Evolutionary conservation across 768 basidiomycete genomes (phyloP).

Genomic region (Kwoniella botswanensis): DNA sequence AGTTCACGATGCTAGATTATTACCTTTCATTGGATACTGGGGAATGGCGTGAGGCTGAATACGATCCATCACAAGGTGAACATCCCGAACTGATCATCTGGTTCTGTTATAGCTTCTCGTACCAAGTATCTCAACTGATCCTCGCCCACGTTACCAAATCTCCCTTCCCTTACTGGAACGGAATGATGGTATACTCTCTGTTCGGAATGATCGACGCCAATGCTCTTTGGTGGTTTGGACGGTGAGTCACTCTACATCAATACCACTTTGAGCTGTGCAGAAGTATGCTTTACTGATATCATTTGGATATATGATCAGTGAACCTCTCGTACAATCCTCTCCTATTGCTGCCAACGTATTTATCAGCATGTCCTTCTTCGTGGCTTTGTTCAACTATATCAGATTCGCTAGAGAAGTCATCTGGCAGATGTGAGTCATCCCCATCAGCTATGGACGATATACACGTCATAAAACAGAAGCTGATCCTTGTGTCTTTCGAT

Average conservation of each 20-base stretch:
- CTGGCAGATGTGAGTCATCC: conserved; percentile 58
- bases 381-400: conserved; percentile 73
- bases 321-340: conserved; percentile 76
- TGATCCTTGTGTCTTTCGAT: too few relatives aligned
- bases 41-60: conserved; percentile 61
- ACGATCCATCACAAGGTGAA: neutral
- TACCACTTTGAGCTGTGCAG: neutral
- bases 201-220: conserved; percentile 84
- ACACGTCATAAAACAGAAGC: too few relatives aligned
- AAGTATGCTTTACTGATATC: conserved; percentile 4
- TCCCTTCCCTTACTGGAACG: conserved; percentile 84
- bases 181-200: conserved; percentile 80
- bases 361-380: conserved; percentile 70
- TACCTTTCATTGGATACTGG: conserved; percentile 91
- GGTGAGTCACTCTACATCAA: conserved; percentile 62
- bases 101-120: conserved; percentile 57
- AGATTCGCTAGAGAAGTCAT: conserved; percentile 84
- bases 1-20: conserved; percentile 74
- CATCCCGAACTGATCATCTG: neutral
- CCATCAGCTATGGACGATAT: neutral
- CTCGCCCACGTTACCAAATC: conserved; percentile 85
- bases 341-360: conserved; percentile 69
- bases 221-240: conserved; percentile 68
- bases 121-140: conserved; percentile 86
- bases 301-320: conserved; percentile 54